phyloP scores from a whole-genome alignment of 441 rosid genomes.

The Aquilaria agallochum region DNA sequence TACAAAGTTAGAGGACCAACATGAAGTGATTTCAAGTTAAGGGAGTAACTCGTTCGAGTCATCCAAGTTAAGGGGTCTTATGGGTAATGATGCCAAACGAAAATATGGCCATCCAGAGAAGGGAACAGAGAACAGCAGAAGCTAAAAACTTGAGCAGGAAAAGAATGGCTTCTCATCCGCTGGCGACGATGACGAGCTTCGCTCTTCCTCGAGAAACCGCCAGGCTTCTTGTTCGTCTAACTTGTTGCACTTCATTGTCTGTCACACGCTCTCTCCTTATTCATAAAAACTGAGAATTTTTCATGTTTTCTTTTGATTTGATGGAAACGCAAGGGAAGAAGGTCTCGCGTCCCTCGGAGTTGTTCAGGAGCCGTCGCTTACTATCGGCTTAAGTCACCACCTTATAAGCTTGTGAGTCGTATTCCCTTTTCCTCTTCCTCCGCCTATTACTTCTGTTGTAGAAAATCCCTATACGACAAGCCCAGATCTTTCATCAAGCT shows the following conservation, averaged over 20 bases:
- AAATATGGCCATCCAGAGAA: background rate
- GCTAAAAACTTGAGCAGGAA: conserved; percentile 6
- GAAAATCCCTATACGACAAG: too few species aligned
- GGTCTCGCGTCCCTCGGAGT: conserved; percentile 26
- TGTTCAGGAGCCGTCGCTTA: conserved; percentile 50
- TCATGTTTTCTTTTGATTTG: conserved; percentile 5
- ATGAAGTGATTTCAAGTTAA: too few species aligned
- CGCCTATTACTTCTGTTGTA: background rate
- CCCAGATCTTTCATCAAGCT: too few species aligned
- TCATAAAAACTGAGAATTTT: background rate
- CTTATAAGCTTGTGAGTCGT: conserved; percentile 67
- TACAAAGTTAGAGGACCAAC: too few species aligned
- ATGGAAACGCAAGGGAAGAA: conserved; percentile 30
- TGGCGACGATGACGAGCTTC: conserved; percentile 15
- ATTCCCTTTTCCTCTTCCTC: background rate
- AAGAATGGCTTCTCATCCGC: conserved; percentile 23
- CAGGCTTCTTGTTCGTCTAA: conserved; percentile 15
- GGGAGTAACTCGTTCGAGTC: too few species aligned
- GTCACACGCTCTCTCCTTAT: background rate
- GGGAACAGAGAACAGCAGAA: background rate
- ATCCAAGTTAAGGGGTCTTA: too few species aligned
- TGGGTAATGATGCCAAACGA: too few species aligned
- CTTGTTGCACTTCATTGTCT: conserved; percentile 21
- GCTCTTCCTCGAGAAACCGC: conserved; percentile 13
- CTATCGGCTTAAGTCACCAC: conserved; percentile 75